Base-by-base conservation (phyloP, 345 rosid species). In the Citrus inodora region DNA sequence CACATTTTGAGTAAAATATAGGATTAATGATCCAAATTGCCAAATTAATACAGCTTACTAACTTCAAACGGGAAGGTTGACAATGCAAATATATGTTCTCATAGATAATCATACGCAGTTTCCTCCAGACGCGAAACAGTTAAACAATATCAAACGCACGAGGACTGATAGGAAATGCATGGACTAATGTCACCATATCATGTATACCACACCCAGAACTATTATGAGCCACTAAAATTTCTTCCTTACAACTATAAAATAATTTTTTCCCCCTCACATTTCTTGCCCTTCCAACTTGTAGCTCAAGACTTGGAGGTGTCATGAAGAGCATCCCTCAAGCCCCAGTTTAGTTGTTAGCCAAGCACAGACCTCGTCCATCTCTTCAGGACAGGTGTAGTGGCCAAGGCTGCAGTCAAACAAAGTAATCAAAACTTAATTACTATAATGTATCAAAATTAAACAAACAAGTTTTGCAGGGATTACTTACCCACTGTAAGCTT, bases 311-410 rank as follows among this genome's bases (percentile, higher is more conserved):
- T 71, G 73, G 51, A 37, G 68, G 17, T 5, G 35, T 77, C 78
- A 82, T 17, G 86, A 75, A 40, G 89, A 82, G 68, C 70, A 11
- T 8, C 89, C 91, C 6, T 89, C 92, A 22, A 95, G 94, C 9
- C 88, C 89, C 77, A 95, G 76, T 42, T 87, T 92, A 25, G 96
- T 86, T 35, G 86, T 84, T 33, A 95, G 85, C 98, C 98, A 95
- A 21, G 88, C 78, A 68, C 95, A 92, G 59, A 93, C 89, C 80
- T 88, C 90, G 21, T 93, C 90, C 97, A 91, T 89, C 90, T 95
- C 99, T 80, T 92, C 88, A 19, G 97, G 97, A 79, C 89, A 87
- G 9, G 97, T 95, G 87, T 89, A 84, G 86, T 95, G 99, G 38
- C 99, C 99, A 48, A 95, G 97, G 85, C 91, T 92, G 86, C 77